phyloP scores from a whole-genome alignment of 805 yeast genomes.

The Candida ortonii region DNA sequence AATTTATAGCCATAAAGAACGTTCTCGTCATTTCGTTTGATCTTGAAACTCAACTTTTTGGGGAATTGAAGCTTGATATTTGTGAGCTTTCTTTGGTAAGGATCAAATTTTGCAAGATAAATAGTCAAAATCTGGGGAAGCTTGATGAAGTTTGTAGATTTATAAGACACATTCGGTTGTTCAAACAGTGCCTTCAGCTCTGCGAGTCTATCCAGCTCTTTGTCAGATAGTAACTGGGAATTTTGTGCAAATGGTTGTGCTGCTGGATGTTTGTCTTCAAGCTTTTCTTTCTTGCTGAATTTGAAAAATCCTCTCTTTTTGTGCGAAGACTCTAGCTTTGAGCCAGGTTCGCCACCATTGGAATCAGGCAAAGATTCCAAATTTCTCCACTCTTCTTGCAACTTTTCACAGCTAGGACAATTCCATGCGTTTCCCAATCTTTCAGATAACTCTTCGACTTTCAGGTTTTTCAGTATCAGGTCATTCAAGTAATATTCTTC shows the following conservation, averaged over 20 bases:
- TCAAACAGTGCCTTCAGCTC: conserved; percentile 17
- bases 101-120: conserved; percentile 33
- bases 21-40: conserved; percentile 35
- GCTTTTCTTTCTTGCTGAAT: conserved; percentile 15
- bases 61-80: conserved; percentile 25
- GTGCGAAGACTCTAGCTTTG: conserved; percentile 22
- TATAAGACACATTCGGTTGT: conserved; percentile 29
- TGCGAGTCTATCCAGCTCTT: conserved; percentile 22
- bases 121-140: conserved; percentile 33
- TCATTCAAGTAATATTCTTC: conserved; percentile 45
- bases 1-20: conserved; percentile 45
- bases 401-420: conserved; percentile 65
- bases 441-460: conserved; percentile 58
- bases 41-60: conserved; percentile 34
- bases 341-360: conserved; percentile 1
- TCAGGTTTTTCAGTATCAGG: conserved; percentile 58
- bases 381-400: conserved; percentile 19
- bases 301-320: conserved; percentile 32
- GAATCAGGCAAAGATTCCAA: conserved; percentile 12
- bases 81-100: conserved; percentile 28
- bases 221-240: conserved; percentile 15
- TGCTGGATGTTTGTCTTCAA: conserved; percentile 9
- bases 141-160: conserved; percentile 32
- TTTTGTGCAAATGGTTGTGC: conserved; percentile 4
- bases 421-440: conserved; percentile 78